Percentiles rank a stretch among this genome's conserved stretches.
Conservation (phyloP, 148 eudicot genomes). For the Nepenthes gracilis region DNA sequence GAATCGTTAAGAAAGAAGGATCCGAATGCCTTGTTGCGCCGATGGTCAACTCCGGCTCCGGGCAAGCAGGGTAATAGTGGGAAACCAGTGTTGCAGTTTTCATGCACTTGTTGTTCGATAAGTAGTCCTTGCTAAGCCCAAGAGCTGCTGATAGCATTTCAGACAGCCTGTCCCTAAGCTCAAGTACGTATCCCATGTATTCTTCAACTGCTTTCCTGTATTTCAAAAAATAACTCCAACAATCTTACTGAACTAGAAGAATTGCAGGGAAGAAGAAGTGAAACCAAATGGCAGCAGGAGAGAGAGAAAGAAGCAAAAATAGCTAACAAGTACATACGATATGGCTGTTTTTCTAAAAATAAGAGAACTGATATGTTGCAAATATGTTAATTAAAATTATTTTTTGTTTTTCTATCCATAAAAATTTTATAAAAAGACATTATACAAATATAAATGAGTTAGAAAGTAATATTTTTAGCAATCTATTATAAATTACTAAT, state of each 20-base stretch:
- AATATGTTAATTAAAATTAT: too few species aligned
- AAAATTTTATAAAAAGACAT: too few species aligned
- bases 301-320: neutral
- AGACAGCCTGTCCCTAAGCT: conserved; percentile 26
- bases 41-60: conserved; percentile 35
- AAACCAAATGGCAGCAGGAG: neutral
- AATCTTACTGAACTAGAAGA: neutral
- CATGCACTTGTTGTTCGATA: conserved; percentile 30
- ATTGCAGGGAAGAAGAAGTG: neutral
- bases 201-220: conserved; percentile 27
- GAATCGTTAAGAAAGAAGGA: conserved; percentile 37
- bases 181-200: conserved; percentile 28
- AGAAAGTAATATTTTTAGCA: too few species aligned
- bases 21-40: conserved; percentile 42
- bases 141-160: conserved; percentile 32
- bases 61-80: conserved; percentile 49
- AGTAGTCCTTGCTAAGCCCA: conserved; percentile 30
- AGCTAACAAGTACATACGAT: too few species aligned
- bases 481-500: too few species aligned
- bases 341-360: too few species aligned
- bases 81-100: conserved; percentile 25
- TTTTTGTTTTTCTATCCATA: too few species aligned
- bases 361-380: too few species aligned
- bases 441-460: too few species aligned
- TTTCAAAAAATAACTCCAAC: neutral